Percentiles rank a stretch among this genome's conserved stretches.
Conservation (phyloP, 2,329 filamentous ascomycete species). For the Fusarium hostae region DNA sequence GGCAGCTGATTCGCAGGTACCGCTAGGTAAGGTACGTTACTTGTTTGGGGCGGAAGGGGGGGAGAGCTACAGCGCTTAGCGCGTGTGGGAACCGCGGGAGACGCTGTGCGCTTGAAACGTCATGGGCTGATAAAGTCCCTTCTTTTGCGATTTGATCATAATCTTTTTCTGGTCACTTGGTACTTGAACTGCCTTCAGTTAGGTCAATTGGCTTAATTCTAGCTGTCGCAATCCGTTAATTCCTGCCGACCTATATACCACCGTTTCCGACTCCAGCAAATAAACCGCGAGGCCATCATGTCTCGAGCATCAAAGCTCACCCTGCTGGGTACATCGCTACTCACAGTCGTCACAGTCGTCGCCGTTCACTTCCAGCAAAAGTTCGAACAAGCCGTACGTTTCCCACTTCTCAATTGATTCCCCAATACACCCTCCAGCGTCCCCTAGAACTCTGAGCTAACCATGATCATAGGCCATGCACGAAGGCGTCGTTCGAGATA, state of each 20-base stretch:
- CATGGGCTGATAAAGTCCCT: constrained; percentile 25
- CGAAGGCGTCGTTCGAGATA: constrained; percentile 89
- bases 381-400: constrained; percentile 80
- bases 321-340: constrained; percentile 78
- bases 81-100: constrained; percentile 29
- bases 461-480: constrained; percentile 81
- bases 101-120: constrained; percentile 32
- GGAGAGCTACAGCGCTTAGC: constrained; percentile 23
- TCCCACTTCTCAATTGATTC: background rate
- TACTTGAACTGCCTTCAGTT: background rate
- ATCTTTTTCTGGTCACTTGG: background rate
- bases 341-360: constrained; percentile 79
- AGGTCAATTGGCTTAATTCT: background rate
- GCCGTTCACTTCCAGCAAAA: constrained; percentile 93
- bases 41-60: background rate
- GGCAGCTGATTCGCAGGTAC: constrained; percentile 30
- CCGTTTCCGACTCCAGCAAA: background rate
- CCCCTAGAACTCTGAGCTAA: constrained; percentile 6
- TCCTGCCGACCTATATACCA: background rate
- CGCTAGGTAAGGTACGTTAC: constrained; percentile 19
- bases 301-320: constrained; percentile 91
- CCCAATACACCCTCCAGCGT: background rate
- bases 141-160: constrained; percentile 23
- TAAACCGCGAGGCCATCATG: constrained; percentile 63
- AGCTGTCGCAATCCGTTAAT: fast-evolving